Percentiles rank a stretch among this genome's conserved stretches.
Evolutionary conservation across 2,329 filamentous ascomycete species (phyloP).

Genomic region (Alternaria sp.): DNA sequence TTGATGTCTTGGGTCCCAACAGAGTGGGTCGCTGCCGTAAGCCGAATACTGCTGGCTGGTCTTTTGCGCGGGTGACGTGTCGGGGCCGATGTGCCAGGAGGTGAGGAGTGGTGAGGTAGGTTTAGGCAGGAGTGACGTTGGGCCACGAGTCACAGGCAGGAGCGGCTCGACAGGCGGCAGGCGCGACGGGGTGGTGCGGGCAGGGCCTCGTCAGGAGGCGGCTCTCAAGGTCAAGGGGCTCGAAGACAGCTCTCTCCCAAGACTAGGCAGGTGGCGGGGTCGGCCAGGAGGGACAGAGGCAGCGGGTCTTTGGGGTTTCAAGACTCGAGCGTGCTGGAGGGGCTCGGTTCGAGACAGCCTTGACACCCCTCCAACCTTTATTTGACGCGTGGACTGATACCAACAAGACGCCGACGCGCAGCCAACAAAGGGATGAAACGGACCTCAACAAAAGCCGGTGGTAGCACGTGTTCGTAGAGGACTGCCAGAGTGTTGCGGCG

Average conservation of each 20-base stretch:
- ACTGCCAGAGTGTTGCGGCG: constrained; percentile 27
- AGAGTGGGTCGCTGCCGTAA: constrained; percentile 41
- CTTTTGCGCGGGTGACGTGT: constrained; percentile 21
- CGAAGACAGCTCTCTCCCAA: constrained; percentile 1
- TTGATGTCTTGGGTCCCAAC: constrained; percentile 39
- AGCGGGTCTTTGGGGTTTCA: constrained; percentile 39
- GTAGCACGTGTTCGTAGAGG: constrained; percentile 17
- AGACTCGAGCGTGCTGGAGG: constrained; percentile 34
- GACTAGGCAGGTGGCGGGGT: constrained; percentile 12
- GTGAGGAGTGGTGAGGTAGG: constrained; percentile 8
- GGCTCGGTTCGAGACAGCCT: constrained; percentile 29
- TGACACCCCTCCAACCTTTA: constrained; percentile 18
- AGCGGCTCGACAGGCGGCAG: constrained; percentile 34
- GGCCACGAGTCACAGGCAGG: constrained; percentile 38
- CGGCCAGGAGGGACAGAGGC: constrained; percentile 10
- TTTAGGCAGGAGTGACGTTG: constrained; percentile 41
- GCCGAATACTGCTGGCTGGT: constrained; percentile 42
- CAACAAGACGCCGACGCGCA: constrained; percentile 8
- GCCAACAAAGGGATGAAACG: constrained; percentile 9
- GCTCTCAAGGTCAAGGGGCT: constrained; percentile 14
- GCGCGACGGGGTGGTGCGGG: constrained; percentile 24
- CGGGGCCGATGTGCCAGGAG: neutral
- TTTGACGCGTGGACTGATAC: constrained; percentile 15
- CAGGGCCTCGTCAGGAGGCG: constrained; percentile 19
- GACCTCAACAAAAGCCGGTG: neutral